Base-by-base conservation (phyloP, 345 rosid species). In the Trapa incisa region DNA sequence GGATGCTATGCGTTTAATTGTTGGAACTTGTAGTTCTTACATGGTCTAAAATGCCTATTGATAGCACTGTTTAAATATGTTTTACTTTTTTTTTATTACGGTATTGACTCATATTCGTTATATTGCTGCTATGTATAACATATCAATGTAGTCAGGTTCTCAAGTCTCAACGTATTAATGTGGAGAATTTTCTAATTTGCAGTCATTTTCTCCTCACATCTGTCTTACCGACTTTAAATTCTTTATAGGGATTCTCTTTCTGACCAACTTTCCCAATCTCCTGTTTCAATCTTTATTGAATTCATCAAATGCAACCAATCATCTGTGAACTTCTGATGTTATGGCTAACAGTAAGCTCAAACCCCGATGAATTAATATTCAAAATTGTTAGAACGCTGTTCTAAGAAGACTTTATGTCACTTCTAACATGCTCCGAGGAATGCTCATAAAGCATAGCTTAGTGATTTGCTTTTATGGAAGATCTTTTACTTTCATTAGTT, bases 1-100 rank as follows among this genome's bases (percentile, higher is more conserved):
- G 68, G 50, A 75, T 29, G 56, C 56, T 22, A 41, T 67, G 39
- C 22, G 33, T 73, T 17, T 3, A 11, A 14, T 42, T 43, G 48
- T 45, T 37, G 56, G 48, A 42, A 32, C n/a, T 68, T 7, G 7
- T 47, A 32, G 37, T 41, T 58, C 62, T 35, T 15, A 54, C 60
- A 58, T 58, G 10, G 63, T 11, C 10, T 58, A 16, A 35, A 11
- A 58, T 33, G 63, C 15, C 63, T 10, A n/a, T 33, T 1, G 2
- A 50, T 50, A 17, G 3, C 2, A 14, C 56, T 48, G 60, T 54
- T 4, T 22, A 15, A 58, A 3, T 4, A 29, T 15, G 38, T 38
- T 32, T 35, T 2, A 10, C 43, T 58, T 10, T 58, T 32, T 22
- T 38, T 4, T 58, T 14, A 29, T 58, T 35, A 10, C 35, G 8